Percentiles rank a stretch among this genome's conserved stretches.
Conservation (phyloP, 176 grass and related monocot genomes). For the Musa schizocarpa region DNA sequence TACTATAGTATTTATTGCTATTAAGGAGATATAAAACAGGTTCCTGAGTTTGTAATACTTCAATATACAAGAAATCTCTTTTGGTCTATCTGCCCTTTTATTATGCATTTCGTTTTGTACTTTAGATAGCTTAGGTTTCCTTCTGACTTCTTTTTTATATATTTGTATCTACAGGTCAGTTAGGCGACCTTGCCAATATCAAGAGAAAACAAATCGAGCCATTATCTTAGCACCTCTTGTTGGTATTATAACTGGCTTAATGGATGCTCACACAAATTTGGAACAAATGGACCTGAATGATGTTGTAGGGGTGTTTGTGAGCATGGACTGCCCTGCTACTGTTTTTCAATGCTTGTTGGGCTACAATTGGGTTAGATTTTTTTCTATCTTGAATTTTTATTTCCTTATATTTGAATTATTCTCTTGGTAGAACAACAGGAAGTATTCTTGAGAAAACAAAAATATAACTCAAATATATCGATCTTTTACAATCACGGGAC, state of each 20-base stretch:
- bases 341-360: slow-evolving; percentile 68
- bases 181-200: slow-evolving; percentile 47
- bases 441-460: too few relatives aligned
- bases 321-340: slow-evolving; percentile 73
- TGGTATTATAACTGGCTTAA: slow-evolving; percentile 68
- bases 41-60: background rate
- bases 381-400: slow-evolving; percentile 3
- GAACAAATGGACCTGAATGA: slow-evolving; percentile 48
- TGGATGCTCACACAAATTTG: slow-evolving; percentile 42
- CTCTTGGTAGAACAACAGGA: background rate
- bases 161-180: slow-evolving; percentile 34
- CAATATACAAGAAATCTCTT: background rate
- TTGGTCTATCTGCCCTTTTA: background rate
- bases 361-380: slow-evolving; percentile 74
- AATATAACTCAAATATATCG: background rate
- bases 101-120: background rate
- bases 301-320: slow-evolving; percentile 59
- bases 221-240: slow-evolving; percentile 88
- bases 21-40: background rate
- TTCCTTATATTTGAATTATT: background rate
- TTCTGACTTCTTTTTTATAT: slow-evolving; percentile 15
- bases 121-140: background rate
- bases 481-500: background rate
- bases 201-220: slow-evolving; percentile 71
- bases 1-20: background rate